Conservation (phyloP, 2,329 filamentous ascomycete genomes). For the Epichloe bromicola region DNA sequence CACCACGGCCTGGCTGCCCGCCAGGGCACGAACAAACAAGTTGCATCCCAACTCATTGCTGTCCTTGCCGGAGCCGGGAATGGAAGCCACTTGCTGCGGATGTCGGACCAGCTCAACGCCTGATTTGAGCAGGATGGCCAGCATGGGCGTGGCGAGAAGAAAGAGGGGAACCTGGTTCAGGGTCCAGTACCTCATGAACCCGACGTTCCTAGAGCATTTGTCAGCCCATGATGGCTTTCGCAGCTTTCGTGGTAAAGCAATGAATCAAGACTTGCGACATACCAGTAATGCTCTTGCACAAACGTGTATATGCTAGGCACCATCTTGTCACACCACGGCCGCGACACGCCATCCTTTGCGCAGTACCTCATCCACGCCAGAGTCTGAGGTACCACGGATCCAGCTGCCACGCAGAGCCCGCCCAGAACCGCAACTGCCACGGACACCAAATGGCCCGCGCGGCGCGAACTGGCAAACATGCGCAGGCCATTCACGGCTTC, state of each 20-base stretch:
- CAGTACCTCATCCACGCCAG: conserved; percentile 67
- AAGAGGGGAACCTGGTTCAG: conserved; percentile 78
- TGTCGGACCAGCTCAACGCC: conserved; percentile 27
- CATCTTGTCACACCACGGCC: conserved; percentile 63
- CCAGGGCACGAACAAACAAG: conserved; percentile 42
- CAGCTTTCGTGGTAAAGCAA: not conserved
- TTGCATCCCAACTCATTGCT: conserved; percentile 2
- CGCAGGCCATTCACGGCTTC: conserved; percentile 33
- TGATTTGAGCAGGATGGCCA: conserved; percentile 50
- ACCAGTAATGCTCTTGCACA: conserved; percentile 89
- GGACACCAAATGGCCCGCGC: conserved; percentile 31
- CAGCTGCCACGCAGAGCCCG: conserved; percentile 53
- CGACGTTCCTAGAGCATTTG: conserved; percentile 54
- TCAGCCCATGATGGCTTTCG: not conserved
- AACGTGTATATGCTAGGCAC: conserved; percentile 83
- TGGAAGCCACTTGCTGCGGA: conserved; percentile 5
- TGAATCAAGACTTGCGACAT: conserved; percentile 20
- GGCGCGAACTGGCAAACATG: conserved; percentile 14
- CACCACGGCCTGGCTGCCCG: conserved; percentile 59
- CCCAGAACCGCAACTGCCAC: conserved; percentile 49
- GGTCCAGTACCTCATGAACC: conserved; percentile 85
- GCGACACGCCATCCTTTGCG: conserved; percentile 15
- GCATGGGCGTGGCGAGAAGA: conserved; percentile 65
- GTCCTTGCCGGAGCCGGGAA: not conserved
- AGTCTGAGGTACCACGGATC: conserved; percentile 59